Evolutionary conservation across 2,329 filamentous ascomycete species (phyloP), one percentile per base, ranked within the genome.

Genomic region (Aureobasidium musti): DNA sequence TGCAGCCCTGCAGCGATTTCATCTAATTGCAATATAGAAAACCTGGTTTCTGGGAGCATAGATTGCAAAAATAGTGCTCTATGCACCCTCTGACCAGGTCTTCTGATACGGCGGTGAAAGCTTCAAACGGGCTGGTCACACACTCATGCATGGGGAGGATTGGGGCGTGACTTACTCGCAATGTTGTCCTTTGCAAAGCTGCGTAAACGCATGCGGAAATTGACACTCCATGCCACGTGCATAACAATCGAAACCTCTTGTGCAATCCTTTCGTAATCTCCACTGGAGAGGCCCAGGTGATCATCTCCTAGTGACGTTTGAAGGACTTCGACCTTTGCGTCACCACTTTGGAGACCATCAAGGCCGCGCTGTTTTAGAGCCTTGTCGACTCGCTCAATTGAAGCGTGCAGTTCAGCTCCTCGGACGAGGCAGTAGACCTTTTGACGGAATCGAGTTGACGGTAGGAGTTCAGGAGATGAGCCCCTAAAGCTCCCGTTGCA

Each of bases 171-270:
- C 70, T 67, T 66, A 33, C 80, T 82, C 4, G 78, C 75, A 37
- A 88, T 82, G 69, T 83, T 82, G 68, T 84, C 81, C 45, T 79
- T 78, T 56, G 81, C 80, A 70, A 89, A 89, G 67, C 82, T 84
- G 45, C 75, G 76, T 1, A 89, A 77, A 4, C 82, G 80, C 63
- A 86, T 78, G 30, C 82, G 83, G 77, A 89, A 89, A 74, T 89
- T 89, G 21, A 89, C 87, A 1, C 83, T 80, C 87, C 87, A 89
- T 23, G 86, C 86, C 8, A 86, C 80, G 72, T 89, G 87, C 65
- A 90, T 82, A 21, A 91, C 78, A 2, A 81, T 74, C 1, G 82
- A 84, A 1, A 80, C 75, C 66, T 82, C 76, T 3, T 69, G 68
- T 0, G 77, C 76, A 1, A 88, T 72, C 2, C 73, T 67, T 2